A percentile compares a stretch with the other conserved stretches of the same genome.
These are phyloP conservation scores for Malus hybrid DNA, from an alignment of 331 rosid species.

Conservation along the genomic window DNA sequence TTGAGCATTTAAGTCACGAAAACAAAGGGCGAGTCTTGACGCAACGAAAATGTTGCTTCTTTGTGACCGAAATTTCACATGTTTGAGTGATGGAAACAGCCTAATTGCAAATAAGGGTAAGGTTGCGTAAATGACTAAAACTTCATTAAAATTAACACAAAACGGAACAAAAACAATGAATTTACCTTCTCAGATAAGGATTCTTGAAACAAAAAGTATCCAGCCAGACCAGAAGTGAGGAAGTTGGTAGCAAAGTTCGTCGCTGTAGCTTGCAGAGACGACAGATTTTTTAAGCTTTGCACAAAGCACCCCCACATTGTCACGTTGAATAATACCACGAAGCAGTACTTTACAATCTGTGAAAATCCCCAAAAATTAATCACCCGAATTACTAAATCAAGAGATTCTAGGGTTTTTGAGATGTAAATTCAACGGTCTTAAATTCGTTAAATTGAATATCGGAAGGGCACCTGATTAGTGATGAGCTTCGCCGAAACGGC, in stretches of 20 bases:
- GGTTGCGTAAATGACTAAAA: background rate
- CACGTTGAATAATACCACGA: constrained; percentile 58
- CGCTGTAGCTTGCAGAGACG: constrained; percentile 89
- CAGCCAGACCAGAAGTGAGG: constrained; percentile 76
- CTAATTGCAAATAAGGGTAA: background rate
- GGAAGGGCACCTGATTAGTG: constrained; percentile 36
- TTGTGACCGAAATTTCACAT: background rate
- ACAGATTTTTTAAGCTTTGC: constrained; percentile 76
- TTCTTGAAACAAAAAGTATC: constrained; percentile 65
- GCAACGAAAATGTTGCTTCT: background rate
- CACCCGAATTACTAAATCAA: background rate
- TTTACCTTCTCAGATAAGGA: constrained; percentile 58
- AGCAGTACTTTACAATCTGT: constrained; percentile 50
- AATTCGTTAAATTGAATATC: background rate
- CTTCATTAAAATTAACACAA: background rate
- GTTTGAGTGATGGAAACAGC: too few relatives aligned
- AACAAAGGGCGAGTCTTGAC: too few relatives aligned
- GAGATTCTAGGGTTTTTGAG: background rate
- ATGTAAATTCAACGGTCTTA: background rate
- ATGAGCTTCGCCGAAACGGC: constrained; percentile 71
- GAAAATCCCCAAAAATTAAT: background rate
- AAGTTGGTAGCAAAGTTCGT: constrained; percentile 91
- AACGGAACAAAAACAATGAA: background rate
- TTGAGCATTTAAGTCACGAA: too few relatives aligned
- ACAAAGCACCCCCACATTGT: constrained; percentile 87